These are phyloP conservation scores for Fragaria ananassa DNA, from an alignment of 306 rosid species.

Conservation along the genomic window DNA sequence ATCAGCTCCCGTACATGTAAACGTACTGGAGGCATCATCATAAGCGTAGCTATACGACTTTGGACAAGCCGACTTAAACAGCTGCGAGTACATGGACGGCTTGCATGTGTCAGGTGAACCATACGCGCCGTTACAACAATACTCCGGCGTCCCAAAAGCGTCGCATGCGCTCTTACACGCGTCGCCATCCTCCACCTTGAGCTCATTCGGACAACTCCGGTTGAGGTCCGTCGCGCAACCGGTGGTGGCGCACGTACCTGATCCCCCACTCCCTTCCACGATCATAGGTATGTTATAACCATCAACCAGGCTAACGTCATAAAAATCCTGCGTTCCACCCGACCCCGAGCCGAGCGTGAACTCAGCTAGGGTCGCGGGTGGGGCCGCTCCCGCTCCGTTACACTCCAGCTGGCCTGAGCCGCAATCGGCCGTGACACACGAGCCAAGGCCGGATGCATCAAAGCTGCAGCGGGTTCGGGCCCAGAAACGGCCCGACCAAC, in stretches of 20 bases:
- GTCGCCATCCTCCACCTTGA: conserved; percentile 50
- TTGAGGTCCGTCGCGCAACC: conserved; percentile 73
- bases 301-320: conserved; percentile 92
- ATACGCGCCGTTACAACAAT: conserved; percentile 72
- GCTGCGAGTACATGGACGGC: conserved; percentile 64
- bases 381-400: conserved; percentile 70
- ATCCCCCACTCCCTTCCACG: conserved; percentile 56
- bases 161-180: conserved; percentile 89
- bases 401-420: conserved; percentile 66
- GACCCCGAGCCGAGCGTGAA: conserved; percentile 81
- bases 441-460: conserved; percentile 46
- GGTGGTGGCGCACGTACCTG: conserved; percentile 61
- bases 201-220: conserved; percentile 58
- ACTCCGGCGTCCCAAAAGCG: conserved; percentile 74
- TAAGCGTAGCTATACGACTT: conserved; percentile 83
- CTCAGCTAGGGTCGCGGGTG: conserved; percentile 90
- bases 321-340: conserved; percentile 45
- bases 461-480: conserved; percentile 68
- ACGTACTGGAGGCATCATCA: conserved; percentile 80
- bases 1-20: conserved; percentile 71
- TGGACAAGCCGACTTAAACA: conserved; percentile 85
- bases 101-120: conserved; percentile 64
- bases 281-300: conserved; percentile 84
- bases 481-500: conserved; percentile 98
- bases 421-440: conserved; percentile 77